Conservation (phyloP, 2,329 filamentous ascomycete genomes). For the Pseudopithomyces chartarum region DNA sequence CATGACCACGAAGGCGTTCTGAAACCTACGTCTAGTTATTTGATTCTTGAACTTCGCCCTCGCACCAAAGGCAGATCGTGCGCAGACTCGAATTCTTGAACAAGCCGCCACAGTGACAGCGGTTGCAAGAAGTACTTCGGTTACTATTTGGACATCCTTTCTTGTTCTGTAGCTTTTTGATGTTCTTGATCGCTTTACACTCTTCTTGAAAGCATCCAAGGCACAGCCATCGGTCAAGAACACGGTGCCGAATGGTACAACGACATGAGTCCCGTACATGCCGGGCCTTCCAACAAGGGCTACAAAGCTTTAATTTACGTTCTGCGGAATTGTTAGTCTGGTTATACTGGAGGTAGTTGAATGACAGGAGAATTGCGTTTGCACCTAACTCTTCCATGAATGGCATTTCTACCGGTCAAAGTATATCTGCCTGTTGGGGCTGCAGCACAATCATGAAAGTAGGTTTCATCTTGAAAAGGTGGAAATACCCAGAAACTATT, state of each 20-base stretch:
- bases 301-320: conserved; percentile 19
- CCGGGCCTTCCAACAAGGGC: not conserved
- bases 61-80: conserved; percentile 2
- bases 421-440: too few relatives aligned
- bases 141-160: not conserved
- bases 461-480: not conserved
- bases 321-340: not conserved
- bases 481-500: conserved; percentile 20
- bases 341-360: not conserved
- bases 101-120: not conserved
- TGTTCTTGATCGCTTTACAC: not conserved
- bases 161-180: not conserved
- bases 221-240: conserved; percentile 30
- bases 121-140: not conserved
- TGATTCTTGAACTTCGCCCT: not conserved
- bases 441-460: too few relatives aligned
- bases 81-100: not conserved
- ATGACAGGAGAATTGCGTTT: too few relatives aligned
- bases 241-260: conserved; percentile 22
- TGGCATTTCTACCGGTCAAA: too few relatives aligned
- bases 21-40: not conserved
- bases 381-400: too few relatives aligned
- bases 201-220: conserved; percentile 23
- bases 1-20: not conserved
- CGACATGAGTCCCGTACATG: conserved; percentile 12